Conservation (phyloP, 1,139 yeast species). For the Lodderomyces parapsilosis region DNA sequence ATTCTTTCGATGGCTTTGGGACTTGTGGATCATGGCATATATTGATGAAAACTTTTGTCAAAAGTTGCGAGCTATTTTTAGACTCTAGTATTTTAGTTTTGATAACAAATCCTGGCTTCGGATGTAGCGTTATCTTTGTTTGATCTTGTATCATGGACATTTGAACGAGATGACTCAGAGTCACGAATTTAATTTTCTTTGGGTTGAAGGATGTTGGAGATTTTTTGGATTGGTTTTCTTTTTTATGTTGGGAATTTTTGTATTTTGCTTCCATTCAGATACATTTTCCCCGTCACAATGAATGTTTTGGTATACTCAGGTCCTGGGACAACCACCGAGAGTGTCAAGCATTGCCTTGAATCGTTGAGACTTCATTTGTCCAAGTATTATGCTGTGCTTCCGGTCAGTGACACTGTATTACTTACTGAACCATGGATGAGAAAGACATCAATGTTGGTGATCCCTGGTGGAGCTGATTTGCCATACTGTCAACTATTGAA, state of each 20-base stretch:
- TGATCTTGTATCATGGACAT: conserved; percentile 19
- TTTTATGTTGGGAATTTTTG: neutral
- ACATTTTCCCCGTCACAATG: conserved; percentile 37
- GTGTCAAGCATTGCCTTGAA: conserved; percentile 80
- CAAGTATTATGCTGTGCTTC: conserved; percentile 83
- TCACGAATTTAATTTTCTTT: conserved; percentile 1
- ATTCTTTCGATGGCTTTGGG: conserved; percentile 51
- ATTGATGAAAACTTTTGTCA: conserved; percentile 75
- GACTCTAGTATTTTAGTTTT: conserved; percentile 52
- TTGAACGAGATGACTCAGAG: conserved; percentile 9
- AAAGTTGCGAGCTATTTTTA: conserved; percentile 24
- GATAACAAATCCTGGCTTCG: conserved; percentile 63
- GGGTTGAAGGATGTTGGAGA: neutral
- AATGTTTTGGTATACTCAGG: conserved; percentile 82
- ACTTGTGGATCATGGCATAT: conserved; percentile 65
- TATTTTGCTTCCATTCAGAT: neutral
- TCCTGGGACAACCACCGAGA: conserved; percentile 83
- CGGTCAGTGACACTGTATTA: conserved; percentile 63
- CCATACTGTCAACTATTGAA: conserved; percentile 74
- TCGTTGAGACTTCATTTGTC: conserved; percentile 73
- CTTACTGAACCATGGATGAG: conserved; percentile 84
- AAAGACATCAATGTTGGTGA: conserved; percentile 74
- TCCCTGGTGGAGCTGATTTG: conserved; percentile 97
- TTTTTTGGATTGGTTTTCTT: neutral
- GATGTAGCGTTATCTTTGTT: conserved; percentile 28